Base-by-base conservation (phyloP, 1,284 basidiomycete species). In the Tremellales sp. region DNA sequence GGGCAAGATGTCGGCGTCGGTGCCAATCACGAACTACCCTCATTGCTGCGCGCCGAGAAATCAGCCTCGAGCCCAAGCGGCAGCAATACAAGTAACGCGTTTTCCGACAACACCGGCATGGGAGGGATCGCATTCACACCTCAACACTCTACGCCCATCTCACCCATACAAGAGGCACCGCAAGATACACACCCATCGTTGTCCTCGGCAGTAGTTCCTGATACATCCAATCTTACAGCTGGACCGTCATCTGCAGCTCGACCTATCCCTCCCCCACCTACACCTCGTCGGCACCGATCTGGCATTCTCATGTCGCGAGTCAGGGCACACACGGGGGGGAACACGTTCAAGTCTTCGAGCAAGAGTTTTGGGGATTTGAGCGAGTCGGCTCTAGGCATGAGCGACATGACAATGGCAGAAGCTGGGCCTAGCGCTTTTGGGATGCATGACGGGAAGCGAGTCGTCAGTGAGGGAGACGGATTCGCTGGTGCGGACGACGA, bases 291-390 rank as follows among this genome's bases (percentile, higher is more conserved):
- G 52, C 70, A 73, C 56, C 56, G 65, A 10, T 60, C 60, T 3
- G 67, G 63, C 15, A 56, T 66, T 4, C 48, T 66, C 40, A 60
- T 70, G 62, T 62, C 60, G 2, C 52, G 67, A 15, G 64, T 64
- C 8, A 47, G 68, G 39, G 65, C 58, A 7, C 44, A 57, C 13
- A 65, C 65, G 7, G 53, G 53, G 22, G 68, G 64, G 3, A 45
- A 50, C 15, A 36, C 43, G 2, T 53, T 58, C 44, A 55, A 49
- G 26, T 15, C 56, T 24, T 46, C 53, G 29, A 70, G 63, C 51
- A 68, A 64, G 46, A 67, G 64, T 49, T 66, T 54, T 39, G 67
- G 65, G 2, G 70, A 72, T 54, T 42, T 72, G 22, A 44, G 43
- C 36, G 36, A 39, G 19, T 36, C 46, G 8, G 46, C 51, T 4